Base-by-base conservation (phyloP, 164 flowering plant species). In the Aristolochia contorta region DNA sequence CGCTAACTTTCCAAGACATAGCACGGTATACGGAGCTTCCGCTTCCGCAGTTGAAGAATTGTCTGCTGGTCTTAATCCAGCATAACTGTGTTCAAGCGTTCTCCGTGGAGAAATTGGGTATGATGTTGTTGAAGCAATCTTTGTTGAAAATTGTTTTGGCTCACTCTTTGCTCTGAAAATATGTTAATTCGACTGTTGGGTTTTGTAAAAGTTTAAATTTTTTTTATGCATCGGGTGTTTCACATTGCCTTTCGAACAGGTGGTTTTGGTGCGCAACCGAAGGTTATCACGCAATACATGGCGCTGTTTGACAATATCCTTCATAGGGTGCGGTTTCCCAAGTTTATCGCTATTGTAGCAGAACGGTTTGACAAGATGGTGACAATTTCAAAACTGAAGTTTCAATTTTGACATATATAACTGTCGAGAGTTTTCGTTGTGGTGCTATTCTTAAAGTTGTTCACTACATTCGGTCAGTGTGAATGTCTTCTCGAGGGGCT, bases 71-170 rank as follows among this genome's bases (percentile, higher is more conserved):
- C 47, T 66, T 94, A 16, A 91, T 91, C 61, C 99, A 94, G 56
- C 99, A 91, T 66, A 94, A 91, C 51, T 91, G 97, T 56, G 90
- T 91, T 57, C 96, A 91, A 72, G 84, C 97, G 57, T 94, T 82
- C 55, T 25, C 71, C 15, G 14, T 62, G 0, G 77, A 79, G 41
- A 72, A 61, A 41, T 58, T 66, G 71, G 93, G 95, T 89, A 53
- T n/a, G 24, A n/a, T 56, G 8, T 23, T 45, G 5, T 37, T 10
- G 12, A 4, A 37, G 43, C 43, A 37, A 8, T 6, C 5, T 37
- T 8, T n/a, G n/a, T n/a, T 3, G 7, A 32, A 8, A 37, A 37
- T 6, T 37, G 43, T 37, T 37, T 37, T 27, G 43, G 43, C 43
- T 8, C 5, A 27, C 30, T 27, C 5, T 27, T 27, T 27, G 2